Base-by-base conservation (phyloP, 78 protist genomes). In the Dictyostelium brefeldianum region DNA sequence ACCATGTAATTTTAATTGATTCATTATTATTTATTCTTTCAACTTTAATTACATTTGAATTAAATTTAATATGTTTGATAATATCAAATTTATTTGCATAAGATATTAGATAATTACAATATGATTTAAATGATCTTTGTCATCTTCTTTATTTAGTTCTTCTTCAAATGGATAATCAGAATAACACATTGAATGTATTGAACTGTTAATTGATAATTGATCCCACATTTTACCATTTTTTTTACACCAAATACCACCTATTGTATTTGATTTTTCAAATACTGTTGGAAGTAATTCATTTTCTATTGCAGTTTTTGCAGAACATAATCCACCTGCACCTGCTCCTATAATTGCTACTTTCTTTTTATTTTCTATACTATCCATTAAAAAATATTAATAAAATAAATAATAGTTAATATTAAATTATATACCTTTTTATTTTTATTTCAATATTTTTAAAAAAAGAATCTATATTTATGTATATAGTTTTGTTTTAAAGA, bases 281-380 rank as follows among this genome's bases (percentile, higher is more conserved):
- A 70, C 22, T 1, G 78, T 70, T 70, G 78, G 78, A 18, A 17
- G 20, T 5, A 41, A 70, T n/a, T 81, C 91, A 22, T 57, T 57
- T 46, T 70, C 78, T 7, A 70, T 20, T 25, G 53, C 78, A 18
- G 48, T 18, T 70, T 43, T 70, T 5, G 36, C 17, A 5, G 31
- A 18, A 36, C 8, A 1, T 43, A 70, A 70, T 7, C 78, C 78
- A 11, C 17, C 15, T 43, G 78, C 31, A 0, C 78, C 78, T 12
- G 54, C 78, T 5, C 78, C 78, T 20, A 70, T 70, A 5, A 70
- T 70, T 6, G 78, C 78, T 41, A 70, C n/a, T 8, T 31, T 70
- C 18, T 70, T 70, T 20, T 71, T 36, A 36, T 36, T 36, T 36
- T n/a, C n/a, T n/a, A n/a, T n/a, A n/a, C n/a, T n/a, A n/a, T n/a